These are phyloP conservation scores for Coffea humblotiana DNA, from an alignment of 305 asterid species.

Conservation along the genomic window DNA sequence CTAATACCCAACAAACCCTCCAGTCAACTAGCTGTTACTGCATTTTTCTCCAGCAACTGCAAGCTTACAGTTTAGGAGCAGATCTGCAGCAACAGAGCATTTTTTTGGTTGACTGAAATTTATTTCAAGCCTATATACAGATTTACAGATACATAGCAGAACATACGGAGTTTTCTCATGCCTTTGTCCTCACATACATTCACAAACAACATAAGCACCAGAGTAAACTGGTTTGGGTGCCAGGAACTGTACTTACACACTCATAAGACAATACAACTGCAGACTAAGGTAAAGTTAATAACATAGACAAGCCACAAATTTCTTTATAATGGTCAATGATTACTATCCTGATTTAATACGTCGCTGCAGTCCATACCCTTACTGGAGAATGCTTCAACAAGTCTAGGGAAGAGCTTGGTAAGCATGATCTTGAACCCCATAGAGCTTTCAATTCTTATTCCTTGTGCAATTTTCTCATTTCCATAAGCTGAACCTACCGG, in stretches of 20 bases:
- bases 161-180: background rate
- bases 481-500: slow-evolving; percentile 60
- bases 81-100: slow-evolving; percentile 1
- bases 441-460: slow-evolving; percentile 58
- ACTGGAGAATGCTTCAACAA: slow-evolving; percentile 68
- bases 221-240: background rate
- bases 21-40: background rate
- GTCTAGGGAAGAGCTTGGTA: slow-evolving; percentile 69
- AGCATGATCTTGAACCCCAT: slow-evolving; percentile 95
- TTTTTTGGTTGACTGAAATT: slow-evolving; percentile 13
- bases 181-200: background rate
- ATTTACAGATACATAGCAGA: background rate
- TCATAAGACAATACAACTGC: slow-evolving; percentile 6
- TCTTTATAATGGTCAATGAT: slow-evolving; percentile 17
- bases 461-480: slow-evolving; percentile 32
- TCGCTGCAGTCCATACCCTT: slow-evolving; percentile 61
- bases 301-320: slow-evolving; percentile 19
- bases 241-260: background rate
- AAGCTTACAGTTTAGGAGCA: background rate
- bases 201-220: background rate
- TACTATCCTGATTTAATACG: slow-evolving; percentile 31
- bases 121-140: slow-evolving; percentile 22
- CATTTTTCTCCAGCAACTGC: background rate
- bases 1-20: background rate
- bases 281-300: slow-evolving; percentile 5